Conservation (phyloP, 495 filamentous ascomycete species). For the Penicilliopsis zonata region DNA sequence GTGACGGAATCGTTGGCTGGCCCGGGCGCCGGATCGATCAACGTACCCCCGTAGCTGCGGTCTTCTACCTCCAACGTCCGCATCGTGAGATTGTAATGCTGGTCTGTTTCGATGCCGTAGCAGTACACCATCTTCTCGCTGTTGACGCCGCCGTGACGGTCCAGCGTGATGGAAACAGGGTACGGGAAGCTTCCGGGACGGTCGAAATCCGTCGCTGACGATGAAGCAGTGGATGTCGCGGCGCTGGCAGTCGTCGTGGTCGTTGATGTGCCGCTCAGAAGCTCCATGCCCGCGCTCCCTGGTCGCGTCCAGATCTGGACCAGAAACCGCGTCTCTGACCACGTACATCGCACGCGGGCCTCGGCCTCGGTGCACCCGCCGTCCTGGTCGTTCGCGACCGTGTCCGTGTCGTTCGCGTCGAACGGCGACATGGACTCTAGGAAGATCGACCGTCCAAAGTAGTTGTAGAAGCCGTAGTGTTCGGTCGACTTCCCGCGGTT, state of each 20-base stretch:
- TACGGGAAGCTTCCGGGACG: constrained; percentile 75
- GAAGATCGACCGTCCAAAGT: constrained; percentile 84
- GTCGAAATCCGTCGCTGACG: constrained; percentile 40
- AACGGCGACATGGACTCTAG: constrained; percentile 40
- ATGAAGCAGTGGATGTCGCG: constrained; percentile 14
- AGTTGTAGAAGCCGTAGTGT: constrained; percentile 89
- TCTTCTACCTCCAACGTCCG: constrained; percentile 45
- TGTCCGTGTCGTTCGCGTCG: constrained; percentile 16
- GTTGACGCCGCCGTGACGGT: constrained; percentile 63
- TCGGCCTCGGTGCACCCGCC: constrained; percentile 50
- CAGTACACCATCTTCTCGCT: constrained; percentile 58
- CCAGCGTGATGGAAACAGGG: constrained; percentile 67
- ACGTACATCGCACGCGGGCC: constrained; percentile 64
- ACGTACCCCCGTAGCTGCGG: constrained; percentile 43
- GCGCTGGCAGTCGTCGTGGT: constrained; percentile 11
- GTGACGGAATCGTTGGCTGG: constrained; percentile 23
- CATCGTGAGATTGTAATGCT: constrained; percentile 37
- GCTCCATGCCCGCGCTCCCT: constrained; percentile 26
- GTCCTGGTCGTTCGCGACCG: constrained; percentile 40
- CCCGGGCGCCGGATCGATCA: constrained; percentile 46
- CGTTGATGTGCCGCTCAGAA: constrained; percentile 16
- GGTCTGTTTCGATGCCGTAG: constrained; percentile 43
- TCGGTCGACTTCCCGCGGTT: constrained; percentile 68
- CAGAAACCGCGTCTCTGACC: constrained; percentile 71
- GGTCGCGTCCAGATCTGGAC: constrained; percentile 79